These are phyloP conservation scores for Plantago lanceolata DNA, from an alignment of 305 asterid species.

Conservation along the genomic window DNA sequence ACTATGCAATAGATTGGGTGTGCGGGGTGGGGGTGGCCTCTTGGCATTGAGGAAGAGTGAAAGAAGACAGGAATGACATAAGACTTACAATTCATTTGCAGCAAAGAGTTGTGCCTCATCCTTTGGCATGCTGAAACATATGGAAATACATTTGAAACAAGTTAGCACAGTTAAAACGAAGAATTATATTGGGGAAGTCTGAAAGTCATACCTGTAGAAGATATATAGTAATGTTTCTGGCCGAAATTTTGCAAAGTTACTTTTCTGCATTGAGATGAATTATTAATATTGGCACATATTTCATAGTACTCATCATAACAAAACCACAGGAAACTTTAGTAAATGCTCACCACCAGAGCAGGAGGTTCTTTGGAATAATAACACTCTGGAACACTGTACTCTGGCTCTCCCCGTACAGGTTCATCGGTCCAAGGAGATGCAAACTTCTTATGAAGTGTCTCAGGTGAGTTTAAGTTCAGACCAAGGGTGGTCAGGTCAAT, in stretches of 20 bases:
- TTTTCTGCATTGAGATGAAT: constrained; percentile 48
- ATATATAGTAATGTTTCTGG: constrained; percentile 70
- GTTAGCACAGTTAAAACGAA: constrained; percentile 24
- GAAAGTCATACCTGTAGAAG: constrained; percentile 66
- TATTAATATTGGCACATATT: neutral
- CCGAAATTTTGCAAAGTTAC: constrained; percentile 54
- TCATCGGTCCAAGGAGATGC: constrained; percentile 94
- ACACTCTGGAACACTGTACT: constrained; percentile 65
- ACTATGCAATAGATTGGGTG: neutral
- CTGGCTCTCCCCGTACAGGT: constrained; percentile 78
- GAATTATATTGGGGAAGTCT: constrained; percentile 8
- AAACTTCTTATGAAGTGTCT: constrained; percentile 68
- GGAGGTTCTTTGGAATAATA: constrained; percentile 61
- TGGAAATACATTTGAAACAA: constrained; percentile 24
- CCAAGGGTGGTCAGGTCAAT: constrained; percentile 78
- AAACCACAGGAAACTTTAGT: constrained; percentile 15
- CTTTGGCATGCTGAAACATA: constrained; percentile 77
- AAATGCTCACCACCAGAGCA: constrained; percentile 48
- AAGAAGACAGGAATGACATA: constrained; percentile 18
- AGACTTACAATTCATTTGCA: constrained; percentile 81
- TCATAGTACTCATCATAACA: constrained; percentile 11
- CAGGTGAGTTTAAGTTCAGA: constrained; percentile 70
- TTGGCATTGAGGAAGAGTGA: constrained; percentile 10
- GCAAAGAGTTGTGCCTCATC: constrained; percentile 91
- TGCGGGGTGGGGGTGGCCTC: neutral